A percentile compares a stretch with the other conserved stretches of the same genome.
Evolutionary conservation across 805 yeast genomes (phyloP).

Genomic region (Candida hungchunana): DNA sequence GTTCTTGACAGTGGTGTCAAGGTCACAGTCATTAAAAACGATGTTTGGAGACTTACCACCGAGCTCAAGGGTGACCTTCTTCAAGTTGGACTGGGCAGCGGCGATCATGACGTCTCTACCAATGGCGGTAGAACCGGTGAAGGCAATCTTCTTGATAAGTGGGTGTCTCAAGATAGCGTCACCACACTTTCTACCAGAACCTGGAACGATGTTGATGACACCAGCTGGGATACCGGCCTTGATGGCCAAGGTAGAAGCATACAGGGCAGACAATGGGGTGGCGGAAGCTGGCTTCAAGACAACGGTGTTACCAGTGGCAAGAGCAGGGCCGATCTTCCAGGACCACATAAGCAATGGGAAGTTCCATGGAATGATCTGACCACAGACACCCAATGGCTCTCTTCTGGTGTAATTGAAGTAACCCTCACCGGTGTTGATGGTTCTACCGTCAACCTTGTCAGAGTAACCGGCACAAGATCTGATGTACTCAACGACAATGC

Average conservation of each 20-base stretch:
- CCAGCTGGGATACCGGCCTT: slow-evolving; percentile 65
- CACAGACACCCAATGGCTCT: slow-evolving; percentile 69
- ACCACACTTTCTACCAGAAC: slow-evolving; percentile 60
- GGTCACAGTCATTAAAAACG: slow-evolving; percentile 56
- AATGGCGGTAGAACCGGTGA: slow-evolving; percentile 64
- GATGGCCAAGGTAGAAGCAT: slow-evolving; percentile 45
- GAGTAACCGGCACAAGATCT: slow-evolving; percentile 53
- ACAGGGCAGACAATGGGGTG: slow-evolving; percentile 64
- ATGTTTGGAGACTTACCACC: slow-evolving; percentile 71
- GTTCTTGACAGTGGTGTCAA: slow-evolving; percentile 41
- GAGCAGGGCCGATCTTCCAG: slow-evolving; percentile 67
- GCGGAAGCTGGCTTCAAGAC: slow-evolving; percentile 62
- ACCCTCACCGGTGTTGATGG: slow-evolving; percentile 45
- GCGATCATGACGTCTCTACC: slow-evolving; percentile 58
- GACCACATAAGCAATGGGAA: slow-evolving; percentile 65
- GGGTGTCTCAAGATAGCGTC: slow-evolving; percentile 54
- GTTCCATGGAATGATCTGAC: slow-evolving; percentile 71
- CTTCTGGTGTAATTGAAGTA: slow-evolving; percentile 52
- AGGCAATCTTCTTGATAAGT: slow-evolving; percentile 57
- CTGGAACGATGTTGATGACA: slow-evolving; percentile 58
- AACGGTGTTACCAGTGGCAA: slow-evolving; percentile 62
- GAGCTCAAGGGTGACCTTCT: slow-evolving; percentile 63
- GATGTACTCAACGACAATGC: slow-evolving; percentile 41
- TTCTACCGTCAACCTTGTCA: slow-evolving; percentile 46
- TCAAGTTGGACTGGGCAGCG: slow-evolving; percentile 57